phyloP scores from a whole-genome alignment of 2,329 filamentous ascomycete genomes.

The Ophiostoma tasmaniense region DNA sequence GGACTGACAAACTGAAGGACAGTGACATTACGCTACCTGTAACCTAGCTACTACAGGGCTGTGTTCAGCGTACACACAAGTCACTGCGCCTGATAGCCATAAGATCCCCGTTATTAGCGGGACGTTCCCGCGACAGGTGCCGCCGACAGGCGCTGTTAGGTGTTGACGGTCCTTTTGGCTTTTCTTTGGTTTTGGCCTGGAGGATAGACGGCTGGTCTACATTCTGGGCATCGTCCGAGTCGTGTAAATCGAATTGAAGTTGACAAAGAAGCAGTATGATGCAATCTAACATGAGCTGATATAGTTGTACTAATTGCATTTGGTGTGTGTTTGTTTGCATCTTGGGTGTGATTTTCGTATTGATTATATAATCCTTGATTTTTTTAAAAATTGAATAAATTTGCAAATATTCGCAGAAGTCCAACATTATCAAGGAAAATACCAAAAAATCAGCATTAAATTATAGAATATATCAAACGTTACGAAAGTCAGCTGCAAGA shows the following conservation, averaged over 20 bases:
- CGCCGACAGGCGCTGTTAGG: conserved; percentile 8
- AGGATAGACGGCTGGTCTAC: not conserved
- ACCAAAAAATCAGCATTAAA: too few species aligned
- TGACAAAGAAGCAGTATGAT: not conserved
- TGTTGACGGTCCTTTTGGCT: not conserved
- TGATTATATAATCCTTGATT: not conserved
- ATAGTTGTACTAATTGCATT: not conserved
- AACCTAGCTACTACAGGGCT: not conserved
- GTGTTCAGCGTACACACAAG: not conserved
- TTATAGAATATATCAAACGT: too few species aligned
- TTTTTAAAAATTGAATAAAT: not conserved
- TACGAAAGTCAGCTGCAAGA: too few species aligned
- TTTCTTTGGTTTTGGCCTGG: too few species aligned
- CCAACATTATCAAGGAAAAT: too few species aligned
- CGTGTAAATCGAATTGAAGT: not conserved
- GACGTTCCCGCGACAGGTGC: conserved; percentile 8
- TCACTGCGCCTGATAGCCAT: conserved; percentile 1
- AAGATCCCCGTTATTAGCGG: conserved; percentile 14
- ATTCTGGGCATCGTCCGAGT: not conserved
- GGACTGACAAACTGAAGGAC: not conserved
- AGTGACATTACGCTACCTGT: not conserved
- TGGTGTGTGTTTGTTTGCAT: not conserved
- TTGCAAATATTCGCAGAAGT: too few species aligned
- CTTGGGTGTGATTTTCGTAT: not conserved
- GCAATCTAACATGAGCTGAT: not conserved